Evolutionary conservation across 1,139 yeast species (phyloP).

Genomic region (Sugiyamaella japonica): DNA sequence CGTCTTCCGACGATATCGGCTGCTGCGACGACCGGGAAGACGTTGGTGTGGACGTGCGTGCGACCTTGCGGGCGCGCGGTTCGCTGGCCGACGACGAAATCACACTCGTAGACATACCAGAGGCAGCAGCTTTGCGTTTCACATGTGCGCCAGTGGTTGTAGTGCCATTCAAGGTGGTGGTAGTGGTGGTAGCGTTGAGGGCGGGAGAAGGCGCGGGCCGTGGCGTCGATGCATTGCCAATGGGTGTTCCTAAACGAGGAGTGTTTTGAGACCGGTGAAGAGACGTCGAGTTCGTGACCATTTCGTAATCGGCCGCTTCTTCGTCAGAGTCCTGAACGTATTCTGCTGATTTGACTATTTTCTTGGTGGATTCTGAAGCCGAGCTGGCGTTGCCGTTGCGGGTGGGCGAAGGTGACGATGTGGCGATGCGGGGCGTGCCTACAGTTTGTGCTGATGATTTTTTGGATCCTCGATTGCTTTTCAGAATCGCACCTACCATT

Average conservation of each 20-base stretch:
- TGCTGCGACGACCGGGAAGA: slow-evolving; percentile 17
- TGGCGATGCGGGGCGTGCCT: slow-evolving; percentile 9
- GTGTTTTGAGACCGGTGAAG: slow-evolving; percentile 1
- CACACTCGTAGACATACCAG: slow-evolving; percentile 15
- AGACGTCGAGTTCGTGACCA: background rate
- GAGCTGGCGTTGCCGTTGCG: slow-evolving; percentile 6
- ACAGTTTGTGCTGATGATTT: slow-evolving; percentile 6
- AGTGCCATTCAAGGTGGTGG: too few relatives aligned
- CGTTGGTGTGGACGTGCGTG: slow-evolving; percentile 19
- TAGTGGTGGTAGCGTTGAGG: slow-evolving; percentile 2
- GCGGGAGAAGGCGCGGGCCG: slow-evolving; percentile 18
- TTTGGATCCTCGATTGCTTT: slow-evolving; percentile 22
- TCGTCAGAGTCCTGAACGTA: slow-evolving; percentile 21
- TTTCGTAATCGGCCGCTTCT: slow-evolving; percentile 16
- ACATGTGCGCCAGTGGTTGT: slow-evolving; percentile 21
- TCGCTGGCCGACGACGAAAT: slow-evolving; percentile 15
- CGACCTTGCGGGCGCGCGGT: slow-evolving; percentile 22
- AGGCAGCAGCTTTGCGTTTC: slow-evolving; percentile 28
- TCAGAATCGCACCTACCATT: slow-evolving; percentile 28
- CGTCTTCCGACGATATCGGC: slow-evolving; percentile 27
- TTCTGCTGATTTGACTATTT: slow-evolving; percentile 22
- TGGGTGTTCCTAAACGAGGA: slow-evolving; percentile 17
- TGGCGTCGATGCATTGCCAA: slow-evolving; percentile 16
- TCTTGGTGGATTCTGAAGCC: background rate
- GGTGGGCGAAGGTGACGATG: slow-evolving; percentile 24